These are phyloP conservation scores for Talaromyces trachyspermus DNA, from an alignment of 495 filamentous ascomycete species.

Conservation along the genomic window DNA sequence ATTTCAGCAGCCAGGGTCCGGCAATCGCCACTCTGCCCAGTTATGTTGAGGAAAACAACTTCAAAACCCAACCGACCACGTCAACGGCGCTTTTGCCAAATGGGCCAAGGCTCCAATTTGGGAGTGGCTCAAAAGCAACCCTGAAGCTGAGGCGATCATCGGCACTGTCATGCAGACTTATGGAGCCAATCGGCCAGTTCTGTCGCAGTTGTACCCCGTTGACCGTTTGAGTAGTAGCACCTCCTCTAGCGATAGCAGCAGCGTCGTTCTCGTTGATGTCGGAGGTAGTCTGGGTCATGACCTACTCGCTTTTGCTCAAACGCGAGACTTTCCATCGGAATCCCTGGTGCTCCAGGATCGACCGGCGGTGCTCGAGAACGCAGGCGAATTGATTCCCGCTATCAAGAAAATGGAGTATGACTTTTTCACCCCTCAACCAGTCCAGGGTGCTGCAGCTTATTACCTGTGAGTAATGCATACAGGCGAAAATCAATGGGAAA, in stretches of 20 bases:
- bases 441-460: conserved; percentile 30
- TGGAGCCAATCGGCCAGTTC: background rate
- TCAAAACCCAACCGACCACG: conserved; percentile 19
- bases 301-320: conserved; percentile 25
- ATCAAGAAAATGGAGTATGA: conserved; percentile 28
- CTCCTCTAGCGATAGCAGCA: conserved; percentile 9
- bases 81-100: conserved; percentile 23
- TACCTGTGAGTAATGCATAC: conserved; percentile 14
- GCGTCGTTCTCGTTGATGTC: conserved; percentile 46
- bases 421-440: conserved; percentile 47
- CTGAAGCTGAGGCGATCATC: conserved; percentile 1
- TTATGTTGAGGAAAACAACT: conserved; percentile 20
- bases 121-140: background rate
- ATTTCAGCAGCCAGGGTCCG: conserved; percentile 15
- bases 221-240: background rate
- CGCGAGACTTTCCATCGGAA: conserved; percentile 19
- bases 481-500: background rate
- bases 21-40: conserved; percentile 23
- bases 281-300: conserved; percentile 46
- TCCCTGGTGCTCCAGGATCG: conserved; percentile 43
- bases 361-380: conserved; percentile 27
- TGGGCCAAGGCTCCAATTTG: background rate
- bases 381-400: conserved; percentile 13
- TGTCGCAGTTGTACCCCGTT: background rate
- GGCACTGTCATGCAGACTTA: conserved; percentile 4